A percentile compares a stretch with the other conserved stretches of the same genome.
Conservation (phyloP, 768 basidiomycete species). For the Atractiella rhizophila region DNA sequence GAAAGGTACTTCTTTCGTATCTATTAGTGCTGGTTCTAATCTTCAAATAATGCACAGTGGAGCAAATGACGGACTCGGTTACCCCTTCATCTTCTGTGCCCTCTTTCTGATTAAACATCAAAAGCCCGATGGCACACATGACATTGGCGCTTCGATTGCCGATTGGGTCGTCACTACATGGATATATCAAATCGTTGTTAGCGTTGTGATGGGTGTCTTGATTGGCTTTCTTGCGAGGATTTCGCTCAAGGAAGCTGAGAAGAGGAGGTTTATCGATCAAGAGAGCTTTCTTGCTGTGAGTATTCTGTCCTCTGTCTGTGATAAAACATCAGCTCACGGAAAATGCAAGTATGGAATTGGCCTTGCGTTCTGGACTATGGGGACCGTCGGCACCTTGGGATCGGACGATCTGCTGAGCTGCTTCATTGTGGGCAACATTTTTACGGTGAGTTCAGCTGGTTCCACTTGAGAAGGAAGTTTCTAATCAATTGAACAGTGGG, state of each 20-base stretch:
- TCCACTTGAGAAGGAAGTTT: too few species aligned
- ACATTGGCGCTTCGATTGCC: slow-evolving; percentile 19
- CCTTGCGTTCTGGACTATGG: slow-evolving; percentile 12
- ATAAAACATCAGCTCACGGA: not conserved
- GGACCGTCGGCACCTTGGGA: slow-evolving; percentile 22
- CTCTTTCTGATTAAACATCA: slow-evolving; percentile 21
- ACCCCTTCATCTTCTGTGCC: slow-evolving; percentile 24
- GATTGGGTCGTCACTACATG: slow-evolving; percentile 20
- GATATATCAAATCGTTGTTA: slow-evolving; percentile 23
- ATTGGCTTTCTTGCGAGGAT: slow-evolving; percentile 23
- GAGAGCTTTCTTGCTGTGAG: slow-evolving; percentile 22
- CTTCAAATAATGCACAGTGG: slow-evolving; percentile 10
- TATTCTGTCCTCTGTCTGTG: slow-evolving; percentile 18
- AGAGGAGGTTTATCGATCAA: slow-evolving; percentile 22
- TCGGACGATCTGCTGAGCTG: slow-evolving; percentile 24
- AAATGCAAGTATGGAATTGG: slow-evolving; percentile 12
- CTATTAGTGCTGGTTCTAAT: too few species aligned
- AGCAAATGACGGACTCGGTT: slow-evolving; percentile 26
- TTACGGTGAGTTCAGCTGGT: slow-evolving; percentile 19
- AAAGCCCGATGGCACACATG: slow-evolving; percentile 10
- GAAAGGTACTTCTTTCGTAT: not conserved
- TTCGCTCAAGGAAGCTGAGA: slow-evolving; percentile 19
- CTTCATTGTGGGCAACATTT: slow-evolving; percentile 20
- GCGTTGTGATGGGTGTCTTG: slow-evolving; percentile 19
- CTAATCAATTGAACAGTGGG: too few species aligned